Evolutionary conservation across 73 alveolate genomes (phyloP).

Genomic region (Diophrys appendiculata): DNA sequence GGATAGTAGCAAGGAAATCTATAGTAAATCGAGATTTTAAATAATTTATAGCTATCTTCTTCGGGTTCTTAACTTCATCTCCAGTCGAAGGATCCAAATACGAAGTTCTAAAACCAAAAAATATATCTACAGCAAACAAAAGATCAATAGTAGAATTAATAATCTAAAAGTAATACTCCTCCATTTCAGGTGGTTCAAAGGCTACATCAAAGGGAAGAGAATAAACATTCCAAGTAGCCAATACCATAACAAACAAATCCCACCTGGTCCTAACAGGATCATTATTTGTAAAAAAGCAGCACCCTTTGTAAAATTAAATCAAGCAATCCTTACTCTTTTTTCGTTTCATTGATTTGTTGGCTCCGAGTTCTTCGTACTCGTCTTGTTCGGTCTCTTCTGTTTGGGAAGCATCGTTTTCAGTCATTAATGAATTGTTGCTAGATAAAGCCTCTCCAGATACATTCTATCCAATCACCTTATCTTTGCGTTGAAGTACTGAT

Average conservation of each 20-base stretch:
- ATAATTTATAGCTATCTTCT: slow-evolving; percentile 27
- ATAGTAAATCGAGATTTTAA: slow-evolving; percentile 28
- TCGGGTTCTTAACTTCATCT: slow-evolving; percentile 27
- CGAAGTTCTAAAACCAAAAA: slow-evolving; percentile 51
- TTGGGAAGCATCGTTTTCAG: too few relatives aligned
- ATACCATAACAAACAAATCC: slow-evolving; percentile 16
- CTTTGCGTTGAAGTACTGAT: too few relatives aligned
- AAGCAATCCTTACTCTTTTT: too few relatives aligned
- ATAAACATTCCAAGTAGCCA: slow-evolving; percentile 9
- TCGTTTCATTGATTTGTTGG: too few relatives aligned
- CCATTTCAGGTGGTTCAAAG: slow-evolving; percentile 8
- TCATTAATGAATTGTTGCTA: too few relatives aligned
- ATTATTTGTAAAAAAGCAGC: slow-evolving; percentile 2
- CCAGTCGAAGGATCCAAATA: slow-evolving; percentile 49
- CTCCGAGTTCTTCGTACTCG: too few relatives aligned
- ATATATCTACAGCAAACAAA: slow-evolving; percentile 25
- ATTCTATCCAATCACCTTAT: too few relatives aligned
- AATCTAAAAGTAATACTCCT: background rate
- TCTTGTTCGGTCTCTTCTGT: too few relatives aligned
- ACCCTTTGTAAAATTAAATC: slow-evolving; percentile 4
- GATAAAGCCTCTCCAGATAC: too few relatives aligned
- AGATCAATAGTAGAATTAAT: slow-evolving; percentile 15
- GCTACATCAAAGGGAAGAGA: slow-evolving; percentile 11
- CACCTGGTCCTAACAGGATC: slow-evolving; percentile 1
- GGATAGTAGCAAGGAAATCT: slow-evolving; percentile 46